Conservation (phyloP, 352 stramenopile genomes). For the Poterioochromonas sp. region DNA sequence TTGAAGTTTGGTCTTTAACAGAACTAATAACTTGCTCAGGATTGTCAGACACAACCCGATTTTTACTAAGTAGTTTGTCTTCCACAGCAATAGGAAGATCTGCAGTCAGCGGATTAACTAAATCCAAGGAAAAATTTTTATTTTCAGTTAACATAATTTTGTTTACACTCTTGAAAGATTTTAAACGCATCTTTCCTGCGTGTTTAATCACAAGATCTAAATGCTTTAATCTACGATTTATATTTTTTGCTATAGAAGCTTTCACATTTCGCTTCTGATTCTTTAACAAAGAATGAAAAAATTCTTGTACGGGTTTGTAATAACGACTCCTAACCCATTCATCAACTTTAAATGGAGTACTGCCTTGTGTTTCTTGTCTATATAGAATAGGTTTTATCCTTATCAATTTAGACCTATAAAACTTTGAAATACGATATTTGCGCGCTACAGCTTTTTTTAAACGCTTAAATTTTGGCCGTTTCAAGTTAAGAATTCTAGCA, state of each 20-base stretch:
- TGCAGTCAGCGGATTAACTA: constrained; percentile 30
- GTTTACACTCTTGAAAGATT: constrained; percentile 31
- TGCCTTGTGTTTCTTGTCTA: constrained; percentile 30
- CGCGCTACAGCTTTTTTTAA: constrained; percentile 30
- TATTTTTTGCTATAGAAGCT: constrained; percentile 32
- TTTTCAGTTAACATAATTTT: constrained; percentile 32
- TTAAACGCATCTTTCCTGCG: constrained; percentile 30
- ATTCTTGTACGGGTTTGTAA: constrained; percentile 31
- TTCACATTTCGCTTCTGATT: constrained; percentile 31
- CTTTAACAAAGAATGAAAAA: constrained; percentile 32
- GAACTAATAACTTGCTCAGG: constrained; percentile 30
- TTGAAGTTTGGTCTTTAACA: constrained; percentile 31
- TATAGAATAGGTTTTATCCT: constrained; percentile 32
- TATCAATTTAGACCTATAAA: constrained; percentile 32
- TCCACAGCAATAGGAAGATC: constrained; percentile 30
- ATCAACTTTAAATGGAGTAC: constrained; percentile 31
- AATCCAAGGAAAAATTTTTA: constrained; percentile 32
- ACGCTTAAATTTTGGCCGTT: constrained; percentile 30
- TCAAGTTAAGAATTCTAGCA: constrained; percentile 31
- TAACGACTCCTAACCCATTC: constrained; percentile 30
- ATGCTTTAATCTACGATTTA: constrained; percentile 32
- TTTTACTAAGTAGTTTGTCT: constrained; percentile 32
- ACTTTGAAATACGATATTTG: constrained; percentile 32
- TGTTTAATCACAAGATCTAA: constrained; percentile 32
- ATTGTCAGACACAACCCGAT: constrained; percentile 30